phyloP scores from a whole-genome alignment of 805 yeast genomes.

The Saccharomyces jurei region DNA sequence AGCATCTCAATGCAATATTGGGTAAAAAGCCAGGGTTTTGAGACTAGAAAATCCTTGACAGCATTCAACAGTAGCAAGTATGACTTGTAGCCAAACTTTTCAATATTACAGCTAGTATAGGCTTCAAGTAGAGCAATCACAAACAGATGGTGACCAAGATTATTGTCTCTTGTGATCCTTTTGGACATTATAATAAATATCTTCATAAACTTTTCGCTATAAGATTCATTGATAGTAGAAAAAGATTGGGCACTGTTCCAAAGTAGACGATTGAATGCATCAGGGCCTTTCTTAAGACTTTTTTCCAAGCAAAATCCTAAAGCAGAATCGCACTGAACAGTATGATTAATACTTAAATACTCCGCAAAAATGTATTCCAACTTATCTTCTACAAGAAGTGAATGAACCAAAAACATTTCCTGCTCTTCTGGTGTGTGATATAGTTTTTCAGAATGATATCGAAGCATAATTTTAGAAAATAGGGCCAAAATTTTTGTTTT shows the following conservation, averaged over 20 bases:
- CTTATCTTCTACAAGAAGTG: slow-evolving; percentile 9
- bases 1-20: slow-evolving; percentile 61
- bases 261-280: not conserved
- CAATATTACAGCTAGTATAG: slow-evolving; percentile 12
- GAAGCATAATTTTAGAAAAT: not conserved
- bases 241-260: not conserved
- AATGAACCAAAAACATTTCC: slow-evolving; percentile 25
- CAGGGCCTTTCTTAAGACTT: not conserved
- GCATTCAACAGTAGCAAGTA: slow-evolving; percentile 17
- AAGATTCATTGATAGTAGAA: not conserved
- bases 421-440: not conserved
- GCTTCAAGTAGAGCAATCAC: slow-evolving; percentile 29
- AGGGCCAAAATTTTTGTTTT: not conserved
- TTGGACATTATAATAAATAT: not conserved
- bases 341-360: slow-evolving; percentile 15
- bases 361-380: slow-evolving; percentile 29
- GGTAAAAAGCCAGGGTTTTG: slow-evolving; percentile 48
- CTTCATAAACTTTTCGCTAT: not conserved
- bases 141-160: slow-evolving; percentile 19
- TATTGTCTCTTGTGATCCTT: slow-evolving; percentile 18
- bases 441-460: not conserved
- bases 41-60: slow-evolving; percentile 38
- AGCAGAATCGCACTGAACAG: not conserved
- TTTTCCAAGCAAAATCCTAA: not conserved
- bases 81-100: not conserved